Percentiles rank a stretch among this genome's conserved stretches.
phyloP scores from a whole-genome alignment of 2,329 filamentous ascomycete species.

The Leptodontidium sp. region DNA sequence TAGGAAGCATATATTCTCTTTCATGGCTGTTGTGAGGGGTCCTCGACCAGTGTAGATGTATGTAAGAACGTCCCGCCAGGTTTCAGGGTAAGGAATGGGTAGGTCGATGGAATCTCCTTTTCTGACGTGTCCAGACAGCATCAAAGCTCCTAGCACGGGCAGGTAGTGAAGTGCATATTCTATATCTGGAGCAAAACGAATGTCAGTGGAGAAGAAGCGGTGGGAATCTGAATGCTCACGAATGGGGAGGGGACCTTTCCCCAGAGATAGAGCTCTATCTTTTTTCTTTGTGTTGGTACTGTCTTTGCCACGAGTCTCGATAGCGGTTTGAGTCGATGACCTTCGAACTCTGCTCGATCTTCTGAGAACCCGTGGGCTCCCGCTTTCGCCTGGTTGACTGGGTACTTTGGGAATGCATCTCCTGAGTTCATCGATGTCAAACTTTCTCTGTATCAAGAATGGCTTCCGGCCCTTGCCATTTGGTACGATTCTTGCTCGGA shows the following conservation, averaged over 20 bases:
- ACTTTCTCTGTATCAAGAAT: slow-evolving; percentile 58
- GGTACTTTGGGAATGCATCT: slow-evolving; percentile 52
- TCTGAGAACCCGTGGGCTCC: slow-evolving; percentile 24
- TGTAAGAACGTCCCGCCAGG: slow-evolving; percentile 62
- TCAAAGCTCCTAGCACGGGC: slow-evolving; percentile 62
- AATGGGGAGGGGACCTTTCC: slow-evolving; percentile 51
- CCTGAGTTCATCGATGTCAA: slow-evolving; percentile 58
- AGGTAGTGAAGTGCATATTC: slow-evolving; percentile 58
- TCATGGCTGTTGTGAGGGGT: slow-evolving; percentile 55
- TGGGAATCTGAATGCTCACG: slow-evolving; percentile 50
- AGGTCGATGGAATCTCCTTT: slow-evolving; percentile 64
- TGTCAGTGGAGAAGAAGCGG: slow-evolving; percentile 18
- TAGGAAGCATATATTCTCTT: slow-evolving; percentile 62
- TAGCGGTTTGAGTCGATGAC: slow-evolving; percentile 29
- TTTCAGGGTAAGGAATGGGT: slow-evolving; percentile 63
- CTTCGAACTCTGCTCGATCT: slow-evolving; percentile 36
- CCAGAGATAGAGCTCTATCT: slow-evolving; percentile 13
- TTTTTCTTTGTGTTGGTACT: slow-evolving; percentile 13
- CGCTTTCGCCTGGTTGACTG: neutral
- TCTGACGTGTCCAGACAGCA: slow-evolving; percentile 61
- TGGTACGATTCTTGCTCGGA: slow-evolving; percentile 56
- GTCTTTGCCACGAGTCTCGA: neutral
- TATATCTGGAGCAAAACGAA: slow-evolving; percentile 50
- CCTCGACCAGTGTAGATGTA: slow-evolving; percentile 63
- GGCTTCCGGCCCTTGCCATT: slow-evolving; percentile 51